These are phyloP conservation scores for Penicillium manginii DNA, from an alignment of 495 filamentous ascomycete species.

Conservation along the genomic window DNA sequence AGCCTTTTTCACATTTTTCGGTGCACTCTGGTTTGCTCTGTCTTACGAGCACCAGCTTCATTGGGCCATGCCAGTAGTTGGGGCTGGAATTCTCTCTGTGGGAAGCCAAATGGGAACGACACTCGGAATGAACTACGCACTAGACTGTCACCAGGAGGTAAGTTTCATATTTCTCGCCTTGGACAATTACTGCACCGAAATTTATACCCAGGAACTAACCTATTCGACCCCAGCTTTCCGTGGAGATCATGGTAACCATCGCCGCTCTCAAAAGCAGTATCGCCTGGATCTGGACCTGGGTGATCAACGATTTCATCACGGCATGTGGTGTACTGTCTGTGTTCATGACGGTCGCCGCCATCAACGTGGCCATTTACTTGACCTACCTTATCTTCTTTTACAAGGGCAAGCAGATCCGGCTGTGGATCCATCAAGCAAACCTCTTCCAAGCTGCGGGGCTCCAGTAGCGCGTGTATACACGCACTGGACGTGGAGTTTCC, in stretches of 20 bases:
- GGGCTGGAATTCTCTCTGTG: constrained; percentile 26
- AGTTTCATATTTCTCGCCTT: background rate
- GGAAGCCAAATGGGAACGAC: constrained; percentile 31
- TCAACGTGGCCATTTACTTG: constrained; percentile 26
- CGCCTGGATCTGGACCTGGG: constrained; percentile 31
- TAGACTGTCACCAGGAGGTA: constrained; percentile 29
- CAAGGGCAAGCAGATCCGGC: constrained; percentile 21
- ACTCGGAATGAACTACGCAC: constrained; percentile 27
- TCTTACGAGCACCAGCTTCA: constrained; percentile 21
- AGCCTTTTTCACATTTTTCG: constrained; percentile 26
- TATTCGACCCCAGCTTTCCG: constrained; percentile 20
- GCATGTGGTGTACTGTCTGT: constrained; percentile 16
- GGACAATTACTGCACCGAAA: background rate
- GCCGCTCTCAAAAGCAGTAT: constrained; percentile 24
- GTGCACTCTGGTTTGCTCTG: constrained; percentile 22
- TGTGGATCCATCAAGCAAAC: constrained; percentile 16
- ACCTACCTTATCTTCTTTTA: constrained; percentile 20
- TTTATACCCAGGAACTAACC: constrained; percentile 3
- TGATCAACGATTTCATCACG: constrained; percentile 28
- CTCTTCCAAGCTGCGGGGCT: background rate
- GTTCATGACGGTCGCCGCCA: constrained; percentile 28
- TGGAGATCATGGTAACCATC: constrained; percentile 27
- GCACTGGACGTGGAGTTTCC: too few relatives aligned
- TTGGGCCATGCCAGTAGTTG: constrained; percentile 26
- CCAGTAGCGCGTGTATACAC: background rate